Conservation (phyloP, 2,329 filamentous ascomycete genomes). For the Diplocarpon rosae region DNA sequence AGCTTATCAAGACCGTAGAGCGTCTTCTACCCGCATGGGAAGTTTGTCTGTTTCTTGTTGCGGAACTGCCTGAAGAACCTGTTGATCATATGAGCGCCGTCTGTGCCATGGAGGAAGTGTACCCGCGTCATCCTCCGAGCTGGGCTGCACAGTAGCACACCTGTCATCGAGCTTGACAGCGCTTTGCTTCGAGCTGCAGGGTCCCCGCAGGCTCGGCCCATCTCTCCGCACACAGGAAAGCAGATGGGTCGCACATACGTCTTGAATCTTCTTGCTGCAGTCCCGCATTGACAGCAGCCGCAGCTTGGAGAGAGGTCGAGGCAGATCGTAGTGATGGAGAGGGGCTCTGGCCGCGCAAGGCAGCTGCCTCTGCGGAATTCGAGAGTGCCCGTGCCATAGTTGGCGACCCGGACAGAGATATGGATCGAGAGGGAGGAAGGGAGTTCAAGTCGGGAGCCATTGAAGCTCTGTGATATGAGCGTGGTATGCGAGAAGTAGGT, state of each 20-base stretch:
- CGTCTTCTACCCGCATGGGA: constrained; percentile 47
- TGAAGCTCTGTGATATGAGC: constrained; percentile 7
- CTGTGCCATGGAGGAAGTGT: background rate
- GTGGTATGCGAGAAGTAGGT: background rate
- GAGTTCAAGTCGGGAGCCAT: constrained; percentile 45
- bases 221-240: background rate
- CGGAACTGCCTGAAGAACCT: constrained; percentile 39
- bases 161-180: too few species aligned
- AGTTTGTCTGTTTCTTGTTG: constrained; percentile 35
- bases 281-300: constrained; percentile 67
- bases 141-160: too few species aligned
- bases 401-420: constrained; percentile 25
- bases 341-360: constrained; percentile 37
- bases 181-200: background rate
- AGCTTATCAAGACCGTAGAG: constrained; percentile 60
- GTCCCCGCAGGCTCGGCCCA: background rate
- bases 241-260: constrained; percentile 32
- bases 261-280: constrained; percentile 54
- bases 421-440: constrained; percentile 37
- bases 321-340: constrained; percentile 53
- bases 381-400: constrained; percentile 31
- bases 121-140: too few species aligned
- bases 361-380: constrained; percentile 20
- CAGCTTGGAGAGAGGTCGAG: constrained; percentile 61
- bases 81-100: background rate